Evolutionary conservation across 202 grass and related monocot genomes (phyloP).

Genomic region (Eragrostis tef): DNA sequence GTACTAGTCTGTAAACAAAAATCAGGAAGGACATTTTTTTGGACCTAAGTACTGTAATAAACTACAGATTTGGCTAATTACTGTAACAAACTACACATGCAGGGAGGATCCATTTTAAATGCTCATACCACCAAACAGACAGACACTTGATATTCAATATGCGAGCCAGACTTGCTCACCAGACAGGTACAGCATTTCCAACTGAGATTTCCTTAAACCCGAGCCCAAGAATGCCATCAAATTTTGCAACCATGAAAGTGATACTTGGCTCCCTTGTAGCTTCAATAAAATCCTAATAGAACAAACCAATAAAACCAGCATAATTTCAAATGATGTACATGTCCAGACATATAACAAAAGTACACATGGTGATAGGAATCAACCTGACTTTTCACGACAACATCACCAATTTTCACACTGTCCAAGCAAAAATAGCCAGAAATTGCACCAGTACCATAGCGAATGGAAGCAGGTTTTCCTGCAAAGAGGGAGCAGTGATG

Average conservation of each 20-base stretch:
- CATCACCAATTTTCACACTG: constrained; percentile 70
- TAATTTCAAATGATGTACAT: too few relatives aligned
- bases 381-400: constrained; percentile 84
- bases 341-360: too few relatives aligned
- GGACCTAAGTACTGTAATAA: constrained; percentile 42
- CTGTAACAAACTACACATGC: too few relatives aligned
- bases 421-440: constrained; percentile 81
- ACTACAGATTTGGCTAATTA: too few relatives aligned
- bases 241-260: constrained; percentile 86
- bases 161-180: constrained; percentile 53
- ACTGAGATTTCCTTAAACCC: constrained; percentile 93
- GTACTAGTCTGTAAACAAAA: background rate
- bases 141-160: constrained; percentile 8
- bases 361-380: too few relatives aligned
- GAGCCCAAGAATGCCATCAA: constrained; percentile 96
- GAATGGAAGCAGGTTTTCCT: constrained; percentile 76
- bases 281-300: constrained; percentile 86
- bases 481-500: too few relatives aligned
- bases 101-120: constrained; percentile 13
- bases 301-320: too few relatives aligned
- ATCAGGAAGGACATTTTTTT: background rate
- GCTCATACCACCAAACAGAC: constrained; percentile 16
- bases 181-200: constrained; percentile 74
- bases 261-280: constrained; percentile 77
- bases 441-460: constrained; percentile 90